Evolutionary conservation across 306 rosid species (phyloP).

Genomic region (Acacia confusa): DNA sequence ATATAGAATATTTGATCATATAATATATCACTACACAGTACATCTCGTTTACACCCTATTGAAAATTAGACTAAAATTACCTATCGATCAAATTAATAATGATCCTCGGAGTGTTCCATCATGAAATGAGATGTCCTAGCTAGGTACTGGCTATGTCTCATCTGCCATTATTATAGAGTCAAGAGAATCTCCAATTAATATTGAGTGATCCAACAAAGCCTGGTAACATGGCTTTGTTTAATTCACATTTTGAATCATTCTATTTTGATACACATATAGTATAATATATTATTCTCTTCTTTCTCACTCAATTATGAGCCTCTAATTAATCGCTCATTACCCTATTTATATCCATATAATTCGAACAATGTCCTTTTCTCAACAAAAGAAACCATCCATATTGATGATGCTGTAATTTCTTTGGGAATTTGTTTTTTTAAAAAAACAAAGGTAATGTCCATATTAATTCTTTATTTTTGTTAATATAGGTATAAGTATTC

Average conservation of each 20-base stretch:
- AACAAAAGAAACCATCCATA: neutral
- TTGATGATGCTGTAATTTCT: too few relatives aligned
- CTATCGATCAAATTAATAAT: neutral
- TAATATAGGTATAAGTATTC: too few relatives aligned
- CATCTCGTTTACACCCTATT: too few relatives aligned
- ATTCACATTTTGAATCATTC: neutral
- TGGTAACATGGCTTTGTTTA: neutral
- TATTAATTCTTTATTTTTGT: too few relatives aligned
- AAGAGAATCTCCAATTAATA: neutral
- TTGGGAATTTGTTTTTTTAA: too few relatives aligned
- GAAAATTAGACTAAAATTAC: too few relatives aligned
- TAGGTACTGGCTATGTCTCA: neutral
- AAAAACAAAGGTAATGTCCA: neutral
- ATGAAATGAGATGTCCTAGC: neutral
- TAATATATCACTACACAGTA: too few relatives aligned
- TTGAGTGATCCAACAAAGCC: constrained; percentile 1
- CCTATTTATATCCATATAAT: neutral
- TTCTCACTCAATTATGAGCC: neutral
- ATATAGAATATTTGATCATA: too few relatives aligned
- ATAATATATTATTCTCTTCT: too few relatives aligned
- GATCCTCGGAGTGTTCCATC: neutral
- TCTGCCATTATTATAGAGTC: neutral
- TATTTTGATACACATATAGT: neutral
- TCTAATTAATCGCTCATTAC: neutral
- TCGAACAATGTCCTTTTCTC: neutral